These are phyloP conservation scores for Verticillium zaregamsianum DNA, from an alignment of 2,329 filamentous ascomycete genomes.

Conservation along the genomic window DNA sequence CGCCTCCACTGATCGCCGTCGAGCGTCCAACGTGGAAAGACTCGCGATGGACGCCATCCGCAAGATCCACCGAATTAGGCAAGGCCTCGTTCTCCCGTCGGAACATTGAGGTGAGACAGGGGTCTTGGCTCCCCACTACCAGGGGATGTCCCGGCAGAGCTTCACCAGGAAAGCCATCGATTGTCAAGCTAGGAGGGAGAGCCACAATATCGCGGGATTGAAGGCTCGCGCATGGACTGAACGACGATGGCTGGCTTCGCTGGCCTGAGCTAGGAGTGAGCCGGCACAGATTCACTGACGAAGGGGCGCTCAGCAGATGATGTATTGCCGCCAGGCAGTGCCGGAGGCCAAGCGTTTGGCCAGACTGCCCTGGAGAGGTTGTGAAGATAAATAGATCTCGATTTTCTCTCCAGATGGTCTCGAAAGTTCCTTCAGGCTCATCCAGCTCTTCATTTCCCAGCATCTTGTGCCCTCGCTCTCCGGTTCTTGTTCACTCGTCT, in stretches of 20 bases:
- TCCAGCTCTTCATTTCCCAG: not conserved
- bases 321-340: not conserved
- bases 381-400: not conserved
- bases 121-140: not conserved
- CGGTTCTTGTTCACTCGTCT: not conserved
- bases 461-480: not conserved
- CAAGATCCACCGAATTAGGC: not conserved
- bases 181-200: not conserved
- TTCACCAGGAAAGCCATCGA: not conserved
- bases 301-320: not conserved
- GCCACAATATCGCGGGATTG: not conserved
- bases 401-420: not conserved
- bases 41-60: not conserved
- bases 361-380: not conserved
- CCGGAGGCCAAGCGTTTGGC: not conserved
- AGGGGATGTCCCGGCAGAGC: not conserved
- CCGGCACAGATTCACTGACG: not conserved
- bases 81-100: not conserved
- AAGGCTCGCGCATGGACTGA: not conserved
- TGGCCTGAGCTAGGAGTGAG: not conserved
- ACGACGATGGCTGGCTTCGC: not conserved
- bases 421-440: not conserved
- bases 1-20: not conserved
- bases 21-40: not conserved
- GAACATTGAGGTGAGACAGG: not conserved